Evolutionary conservation across 192 early-diverging fungal species (phyloP).

Genomic region (Coemansia asiatica): DNA sequence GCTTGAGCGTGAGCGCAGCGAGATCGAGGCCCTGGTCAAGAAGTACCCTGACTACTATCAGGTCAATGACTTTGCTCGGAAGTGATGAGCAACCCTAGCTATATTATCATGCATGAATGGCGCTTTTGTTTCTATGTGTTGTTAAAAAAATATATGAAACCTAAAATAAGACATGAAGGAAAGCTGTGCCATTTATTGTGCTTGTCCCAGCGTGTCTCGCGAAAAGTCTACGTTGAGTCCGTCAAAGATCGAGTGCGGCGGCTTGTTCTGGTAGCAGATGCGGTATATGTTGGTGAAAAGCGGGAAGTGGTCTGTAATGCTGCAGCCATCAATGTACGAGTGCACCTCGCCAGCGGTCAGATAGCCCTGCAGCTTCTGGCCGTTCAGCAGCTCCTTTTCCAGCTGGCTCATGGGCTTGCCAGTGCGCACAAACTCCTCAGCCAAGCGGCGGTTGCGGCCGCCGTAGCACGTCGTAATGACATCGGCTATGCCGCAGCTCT

Average conservation of each 20-base stretch:
- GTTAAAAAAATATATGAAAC: background rate
- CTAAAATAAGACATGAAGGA: too few species aligned
- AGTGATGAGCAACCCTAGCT: background rate
- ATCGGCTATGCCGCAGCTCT: conserved; percentile 96
- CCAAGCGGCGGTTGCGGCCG: conserved; percentile 92
- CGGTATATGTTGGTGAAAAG: conserved; percentile 91
- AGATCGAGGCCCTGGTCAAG: conserved; percentile 73
- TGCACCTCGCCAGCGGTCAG: conserved; percentile 86
- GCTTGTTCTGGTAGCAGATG: conserved; percentile 79
- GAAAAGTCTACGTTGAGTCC: conserved; percentile 55
- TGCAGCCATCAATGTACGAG: conserved; percentile 68
- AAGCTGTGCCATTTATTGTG: background rate
- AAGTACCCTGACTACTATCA: conserved; percentile 86
- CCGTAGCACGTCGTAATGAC: conserved; percentile 96
- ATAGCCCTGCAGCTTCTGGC: conserved; percentile 97
- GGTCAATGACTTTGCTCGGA: conserved; percentile 51
- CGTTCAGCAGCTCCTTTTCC: conserved; percentile 91
- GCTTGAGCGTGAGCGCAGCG: conserved; percentile 74
- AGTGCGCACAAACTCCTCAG: conserved; percentile 85
- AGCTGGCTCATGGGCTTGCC: conserved; percentile 92
- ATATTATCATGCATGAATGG: too few species aligned
- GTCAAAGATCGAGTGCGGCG: conserved; percentile 66
- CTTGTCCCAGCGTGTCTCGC: conserved; percentile 22
- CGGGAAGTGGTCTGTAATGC: conserved; percentile 75
- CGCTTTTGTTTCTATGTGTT: background rate